Evolutionary conservation across 768 basidiomycete genomes (phyloP).

Genomic region (Russula abietina): DNA sequence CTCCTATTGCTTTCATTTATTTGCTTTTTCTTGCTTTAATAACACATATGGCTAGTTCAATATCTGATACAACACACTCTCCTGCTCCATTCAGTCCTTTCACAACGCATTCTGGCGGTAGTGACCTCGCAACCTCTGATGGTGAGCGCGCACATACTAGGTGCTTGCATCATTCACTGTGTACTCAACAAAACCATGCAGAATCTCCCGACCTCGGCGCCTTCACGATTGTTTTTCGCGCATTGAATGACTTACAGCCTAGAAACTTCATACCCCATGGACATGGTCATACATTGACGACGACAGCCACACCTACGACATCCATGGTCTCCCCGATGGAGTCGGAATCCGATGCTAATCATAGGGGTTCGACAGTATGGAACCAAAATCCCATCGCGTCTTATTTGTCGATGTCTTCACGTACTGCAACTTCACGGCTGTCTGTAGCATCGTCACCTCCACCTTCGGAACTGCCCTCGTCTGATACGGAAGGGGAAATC

Average conservation of each 20-base stretch:
- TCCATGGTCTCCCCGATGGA: slow-evolving; percentile 31
- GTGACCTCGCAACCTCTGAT: slow-evolving; percentile 36
- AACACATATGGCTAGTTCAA: slow-evolving; percentile 30
- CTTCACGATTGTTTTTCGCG: slow-evolving; percentile 65
- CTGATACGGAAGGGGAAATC: slow-evolving; percentile 28
- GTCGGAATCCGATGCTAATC: slow-evolving; percentile 38
- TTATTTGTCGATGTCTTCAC: slow-evolving; percentile 42
- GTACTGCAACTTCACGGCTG: slow-evolving; percentile 18
- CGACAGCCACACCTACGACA: slow-evolving; percentile 27
- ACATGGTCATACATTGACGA: slow-evolving; percentile 11
- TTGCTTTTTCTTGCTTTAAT: slow-evolving; percentile 12
- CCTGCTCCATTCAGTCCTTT: slow-evolving; percentile 38
- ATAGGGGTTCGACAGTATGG: slow-evolving; percentile 58
- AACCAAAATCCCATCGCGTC: slow-evolving; percentile 50
- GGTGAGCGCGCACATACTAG: slow-evolving; percentile 28
- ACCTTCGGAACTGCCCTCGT: slow-evolving; percentile 26
- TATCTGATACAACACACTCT: slow-evolving; percentile 35
- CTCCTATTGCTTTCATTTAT: slow-evolving; percentile 1
- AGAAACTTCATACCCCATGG: slow-evolving; percentile 27
- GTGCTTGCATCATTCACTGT: not conserved
- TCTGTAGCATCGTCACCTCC: slow-evolving; percentile 22
- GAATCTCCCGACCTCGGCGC: slow-evolving; percentile 70
- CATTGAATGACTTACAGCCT: slow-evolving; percentile 51
- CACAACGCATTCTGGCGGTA: slow-evolving; percentile 29
- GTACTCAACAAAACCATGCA: slow-evolving; percentile 23